Conservation (phyloP, 139 green algal genomes). For the Micromonas commoda region DNA sequence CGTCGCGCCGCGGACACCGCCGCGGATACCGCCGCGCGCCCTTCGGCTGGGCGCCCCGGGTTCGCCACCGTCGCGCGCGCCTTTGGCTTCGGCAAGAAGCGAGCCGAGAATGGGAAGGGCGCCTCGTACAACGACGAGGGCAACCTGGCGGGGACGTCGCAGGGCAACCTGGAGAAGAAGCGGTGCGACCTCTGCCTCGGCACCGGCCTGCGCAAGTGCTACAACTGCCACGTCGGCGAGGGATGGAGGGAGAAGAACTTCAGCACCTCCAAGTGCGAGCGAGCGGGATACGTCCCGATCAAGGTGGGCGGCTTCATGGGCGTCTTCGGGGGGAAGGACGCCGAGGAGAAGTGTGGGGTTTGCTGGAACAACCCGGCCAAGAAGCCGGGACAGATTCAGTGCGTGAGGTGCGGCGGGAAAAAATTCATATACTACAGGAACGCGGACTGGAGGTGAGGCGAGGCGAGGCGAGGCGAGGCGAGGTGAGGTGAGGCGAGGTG, state of each 20-base stretch:
- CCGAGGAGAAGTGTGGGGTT: neutral
- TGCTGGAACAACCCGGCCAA: neutral
- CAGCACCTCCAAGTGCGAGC: neutral
- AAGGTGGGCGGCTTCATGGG: neutral
- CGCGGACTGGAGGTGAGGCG: neutral
- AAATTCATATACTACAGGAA: neutral
- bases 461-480: neutral
- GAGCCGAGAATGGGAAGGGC: no score
- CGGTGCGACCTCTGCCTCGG: neutral
- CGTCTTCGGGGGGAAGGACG: neutral
- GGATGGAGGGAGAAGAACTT: neutral
- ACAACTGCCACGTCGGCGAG: neutral
- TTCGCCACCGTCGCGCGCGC: no score
- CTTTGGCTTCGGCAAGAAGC: no score
- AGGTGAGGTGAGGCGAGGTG: no score
- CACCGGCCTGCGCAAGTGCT: neutral
- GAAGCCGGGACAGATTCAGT: neutral
- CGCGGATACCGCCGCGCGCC: no score
- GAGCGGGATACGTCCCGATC: no score
- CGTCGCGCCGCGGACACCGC: no score
- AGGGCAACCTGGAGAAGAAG: neutral
- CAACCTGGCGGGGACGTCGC: no score
- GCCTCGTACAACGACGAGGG: no score
- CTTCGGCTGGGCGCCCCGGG: no score
- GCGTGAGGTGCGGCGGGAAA: neutral